phyloP scores from a whole-genome alignment of 1,284 basidiomycete species.

The Coniferiporia weirii region DNA sequence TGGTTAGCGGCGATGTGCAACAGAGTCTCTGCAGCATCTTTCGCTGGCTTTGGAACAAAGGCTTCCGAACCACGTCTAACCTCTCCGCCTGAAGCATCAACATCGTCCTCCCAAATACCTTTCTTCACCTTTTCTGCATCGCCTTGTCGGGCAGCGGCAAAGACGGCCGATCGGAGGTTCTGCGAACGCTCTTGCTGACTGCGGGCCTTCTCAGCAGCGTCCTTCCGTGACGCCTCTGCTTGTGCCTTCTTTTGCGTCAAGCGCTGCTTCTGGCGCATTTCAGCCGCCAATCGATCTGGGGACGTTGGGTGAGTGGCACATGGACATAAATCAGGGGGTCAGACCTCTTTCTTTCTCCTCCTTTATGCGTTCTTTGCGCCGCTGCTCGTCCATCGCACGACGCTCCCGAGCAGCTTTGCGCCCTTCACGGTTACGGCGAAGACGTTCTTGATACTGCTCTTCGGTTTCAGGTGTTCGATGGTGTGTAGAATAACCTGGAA shows the following conservation, averaged over 20 bases:
- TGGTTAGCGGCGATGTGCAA: constrained; percentile 56
- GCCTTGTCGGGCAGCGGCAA: constrained; percentile 55
- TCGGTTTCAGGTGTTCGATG: constrained; percentile 34
- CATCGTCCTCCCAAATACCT: constrained; percentile 60
- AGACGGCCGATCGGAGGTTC: constrained; percentile 49
- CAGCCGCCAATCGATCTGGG: constrained; percentile 47
- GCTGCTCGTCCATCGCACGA: constrained; percentile 39
- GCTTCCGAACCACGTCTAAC: constrained; percentile 49
- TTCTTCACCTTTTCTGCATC: constrained; percentile 50
- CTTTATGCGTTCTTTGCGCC: constrained; percentile 41
- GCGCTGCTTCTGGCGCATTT: constrained; percentile 53
- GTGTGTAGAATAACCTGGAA: constrained; percentile 6
- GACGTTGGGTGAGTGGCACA: constrained; percentile 14
- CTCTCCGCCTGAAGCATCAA: constrained; percentile 68
- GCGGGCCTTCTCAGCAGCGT: constrained; percentile 45
- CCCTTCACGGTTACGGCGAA: constrained; percentile 46
- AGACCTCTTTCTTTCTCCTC: constrained; percentile 50
- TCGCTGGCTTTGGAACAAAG: constrained; percentile 40
- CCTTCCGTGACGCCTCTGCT: constrained; percentile 44
- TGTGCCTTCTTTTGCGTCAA: constrained; percentile 48
- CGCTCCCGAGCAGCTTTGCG: constrained; percentile 49
- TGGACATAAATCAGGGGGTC: constrained; percentile 6
- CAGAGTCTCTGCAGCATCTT: constrained; percentile 59
- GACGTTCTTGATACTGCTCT: constrained; percentile 46
- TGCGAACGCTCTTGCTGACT: constrained; percentile 46